phyloP scores from a whole-genome alignment of 2,329 filamentous ascomycete genomes.

The Fusarium sp. region DNA sequence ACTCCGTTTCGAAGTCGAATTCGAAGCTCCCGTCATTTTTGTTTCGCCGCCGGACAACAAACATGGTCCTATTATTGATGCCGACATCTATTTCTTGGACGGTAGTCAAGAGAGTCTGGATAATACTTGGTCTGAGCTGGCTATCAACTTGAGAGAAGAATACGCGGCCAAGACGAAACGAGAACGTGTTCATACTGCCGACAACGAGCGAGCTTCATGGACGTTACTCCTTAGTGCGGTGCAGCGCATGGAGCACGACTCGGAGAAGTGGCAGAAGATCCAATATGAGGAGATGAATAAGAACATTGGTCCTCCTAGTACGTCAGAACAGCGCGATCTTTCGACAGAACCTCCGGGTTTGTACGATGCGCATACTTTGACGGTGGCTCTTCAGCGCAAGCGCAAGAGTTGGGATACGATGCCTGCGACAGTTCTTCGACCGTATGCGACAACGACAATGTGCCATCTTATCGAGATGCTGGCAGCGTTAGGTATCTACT shows the following conservation, averaged over 20 bases:
- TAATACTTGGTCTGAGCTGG: conserved; percentile 50
- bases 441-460: conserved; percentile 67
- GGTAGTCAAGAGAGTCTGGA: conserved; percentile 54
- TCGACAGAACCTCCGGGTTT: conserved; percentile 45
- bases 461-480: conserved; percentile 67
- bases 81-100: conserved; percentile 53
- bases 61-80: conserved; percentile 50
- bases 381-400: conserved; percentile 61
- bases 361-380: conserved; percentile 54
- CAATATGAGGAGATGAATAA: conserved; percentile 49
- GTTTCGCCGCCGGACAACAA: conserved; percentile 58
- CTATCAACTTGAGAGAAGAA: conserved; percentile 48
- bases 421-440: conserved; percentile 60
- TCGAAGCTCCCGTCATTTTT: conserved; percentile 64
- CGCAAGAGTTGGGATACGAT: conserved; percentile 65
- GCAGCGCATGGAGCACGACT: conserved; percentile 63
- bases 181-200: conserved; percentile 63
- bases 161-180: conserved; percentile 45
- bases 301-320: conserved; percentile 37
- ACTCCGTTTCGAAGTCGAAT: conserved; percentile 63
- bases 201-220: conserved; percentile 69
- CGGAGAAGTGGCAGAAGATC: conserved; percentile 58
- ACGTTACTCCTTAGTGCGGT: conserved; percentile 62
- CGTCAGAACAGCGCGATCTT: conserved; percentile 30
- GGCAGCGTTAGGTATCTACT: conserved; percentile 67